These are phyloP conservation scores for Euphrasia confusa DNA, from an alignment of 257 asterid genomes.

Conservation along the genomic window DNA sequence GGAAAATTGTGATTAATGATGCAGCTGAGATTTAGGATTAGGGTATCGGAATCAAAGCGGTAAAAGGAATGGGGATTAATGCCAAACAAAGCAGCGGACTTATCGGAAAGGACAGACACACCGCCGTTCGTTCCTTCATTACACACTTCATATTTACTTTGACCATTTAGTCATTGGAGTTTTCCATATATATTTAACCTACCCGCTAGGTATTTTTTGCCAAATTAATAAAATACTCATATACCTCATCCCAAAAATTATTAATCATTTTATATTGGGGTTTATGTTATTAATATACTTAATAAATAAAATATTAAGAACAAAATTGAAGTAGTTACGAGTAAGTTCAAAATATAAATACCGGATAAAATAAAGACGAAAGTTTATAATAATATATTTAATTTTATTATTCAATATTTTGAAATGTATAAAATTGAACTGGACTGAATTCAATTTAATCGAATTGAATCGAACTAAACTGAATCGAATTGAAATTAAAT, in stretches of 20 bases:
- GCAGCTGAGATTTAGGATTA: slow-evolving; percentile 9
- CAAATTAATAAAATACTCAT: too few relatives aligned
- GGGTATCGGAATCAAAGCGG: slow-evolving; percentile 13
- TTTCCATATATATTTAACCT: not conserved
- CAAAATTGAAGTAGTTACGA: too few relatives aligned
- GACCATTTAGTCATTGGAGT: not conserved
- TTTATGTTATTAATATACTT: too few relatives aligned
- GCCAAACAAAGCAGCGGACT: slow-evolving; percentile 29
- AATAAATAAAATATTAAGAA: too few relatives aligned
- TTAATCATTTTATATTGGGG: not conserved
- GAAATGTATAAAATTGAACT: too few relatives aligned
- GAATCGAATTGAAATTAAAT: too few relatives aligned
- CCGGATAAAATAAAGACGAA: too few relatives aligned
- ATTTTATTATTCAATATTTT: too few relatives aligned
- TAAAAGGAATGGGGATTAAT: slow-evolving; percentile 11
- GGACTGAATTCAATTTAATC: too few relatives aligned
- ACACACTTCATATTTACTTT: not conserved
- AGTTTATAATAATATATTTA: too few relatives aligned
- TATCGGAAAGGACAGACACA: slow-evolving; percentile 35
- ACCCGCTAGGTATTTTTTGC: not conserved
- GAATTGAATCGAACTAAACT: too few relatives aligned
- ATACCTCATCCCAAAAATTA: not conserved
- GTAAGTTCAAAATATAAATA: too few relatives aligned
- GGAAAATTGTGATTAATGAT: not conserved
- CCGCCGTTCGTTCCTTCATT: slow-evolving; percentile 25